These are phyloP conservation scores for Tetrahymena malaccensis DNA, from an alignment of 73 alveolate genomes.

Conservation along the genomic window DNA sequence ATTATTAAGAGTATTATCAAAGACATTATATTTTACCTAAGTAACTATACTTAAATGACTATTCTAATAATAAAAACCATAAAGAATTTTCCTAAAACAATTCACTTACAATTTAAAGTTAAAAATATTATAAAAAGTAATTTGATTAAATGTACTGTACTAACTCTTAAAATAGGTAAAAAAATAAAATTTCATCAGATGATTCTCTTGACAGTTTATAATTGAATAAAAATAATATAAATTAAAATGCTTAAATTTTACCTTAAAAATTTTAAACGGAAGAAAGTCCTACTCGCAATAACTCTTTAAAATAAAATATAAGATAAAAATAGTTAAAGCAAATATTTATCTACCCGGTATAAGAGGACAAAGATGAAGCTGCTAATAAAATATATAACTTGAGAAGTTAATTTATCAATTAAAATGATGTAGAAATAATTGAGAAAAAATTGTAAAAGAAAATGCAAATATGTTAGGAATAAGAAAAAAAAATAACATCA, in stretches of 20 bases:
- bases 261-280: neutral
- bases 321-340: too few species aligned
- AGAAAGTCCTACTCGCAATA: neutral
- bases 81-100: neutral
- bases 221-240: neutral
- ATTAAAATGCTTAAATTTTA: neutral
- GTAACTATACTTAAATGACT: neutral
- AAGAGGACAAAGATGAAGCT: neutral
- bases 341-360: neutral
- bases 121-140: too few species aligned
- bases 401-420: too few species aligned
- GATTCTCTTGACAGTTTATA: neutral
- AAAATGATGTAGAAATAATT: neutral
- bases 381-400: neutral
- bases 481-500: neutral
- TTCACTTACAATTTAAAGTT: too few species aligned
- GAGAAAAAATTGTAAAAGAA: neutral
- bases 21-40: neutral
- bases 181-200: neutral
- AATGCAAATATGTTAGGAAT: neutral
- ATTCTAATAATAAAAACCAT: neutral
- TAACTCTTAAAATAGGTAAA: neutral
- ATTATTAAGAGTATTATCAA: neutral
- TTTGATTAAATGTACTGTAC: neutral
- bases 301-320: neutral